Conservation (phyloP, 106 monocot species). For the Apostasia shenzhenica region DNA sequence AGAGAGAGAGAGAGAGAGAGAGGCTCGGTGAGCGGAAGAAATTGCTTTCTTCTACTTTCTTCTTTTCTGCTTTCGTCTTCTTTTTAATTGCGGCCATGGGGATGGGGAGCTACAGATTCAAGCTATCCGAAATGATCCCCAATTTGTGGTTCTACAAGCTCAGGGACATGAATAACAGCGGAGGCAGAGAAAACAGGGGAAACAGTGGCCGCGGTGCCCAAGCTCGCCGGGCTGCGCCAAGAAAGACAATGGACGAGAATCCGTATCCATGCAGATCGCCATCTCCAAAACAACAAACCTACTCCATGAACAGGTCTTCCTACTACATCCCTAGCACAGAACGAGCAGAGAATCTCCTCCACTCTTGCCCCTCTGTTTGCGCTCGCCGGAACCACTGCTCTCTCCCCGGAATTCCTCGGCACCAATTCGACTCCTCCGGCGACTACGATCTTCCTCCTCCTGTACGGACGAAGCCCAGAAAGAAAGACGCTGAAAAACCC, state of each 20-base stretch:
- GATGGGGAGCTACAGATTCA: slow-evolving; percentile 28
- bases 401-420: background rate
- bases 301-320: slow-evolving; percentile 28
- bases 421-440: background rate
- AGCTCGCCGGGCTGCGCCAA: background rate
- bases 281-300: slow-evolving; percentile 5
- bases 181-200: background rate
- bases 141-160: slow-evolving; percentile 53
- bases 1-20: background rate
- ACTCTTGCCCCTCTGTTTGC: slow-evolving; percentile 18
- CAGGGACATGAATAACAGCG: slow-evolving; percentile 19
- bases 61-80: background rate
- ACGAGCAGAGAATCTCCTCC: slow-evolving; percentile 1
- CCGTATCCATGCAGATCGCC: background rate
- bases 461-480: slow-evolving; percentile 13
- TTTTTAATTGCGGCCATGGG: background rate
- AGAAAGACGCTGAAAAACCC: background rate
- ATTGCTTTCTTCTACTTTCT: background rate
- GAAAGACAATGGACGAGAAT: background rate
- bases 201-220: background rate
- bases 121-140: slow-evolving; percentile 25
- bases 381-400: slow-evolving; percentile 32
- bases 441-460: background rate
- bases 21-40: background rate
- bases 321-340: slow-evolving; percentile 34